Base-by-base conservation (phyloP, 2,329 filamentous ascomycete genomes). In the Epichloe gansuensis region DNA sequence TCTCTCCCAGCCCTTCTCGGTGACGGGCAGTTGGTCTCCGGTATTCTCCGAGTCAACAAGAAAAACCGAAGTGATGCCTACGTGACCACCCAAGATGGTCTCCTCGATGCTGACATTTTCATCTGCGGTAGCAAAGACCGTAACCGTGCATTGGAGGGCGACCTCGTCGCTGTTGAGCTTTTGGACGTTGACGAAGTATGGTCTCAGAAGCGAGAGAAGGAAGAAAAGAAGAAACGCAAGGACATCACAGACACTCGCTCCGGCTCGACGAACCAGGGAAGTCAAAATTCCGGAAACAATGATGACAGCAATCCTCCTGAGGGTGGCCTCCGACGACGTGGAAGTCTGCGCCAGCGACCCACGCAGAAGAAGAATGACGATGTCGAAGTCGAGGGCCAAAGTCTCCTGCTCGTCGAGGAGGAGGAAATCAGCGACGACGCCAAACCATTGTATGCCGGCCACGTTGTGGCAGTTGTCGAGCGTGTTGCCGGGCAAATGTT, bases 321-420 rank as follows among this genome's bases (percentile, higher is more conserved):
- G 62, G 90, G 91, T 63, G 88, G 91, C 55, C 83, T 98, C 58
- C 88, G 91, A 61, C 83, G 93, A 60, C 88, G 93, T 64, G 93
- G 93, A 60, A 97, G 91, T 78, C 80, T 98, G 60, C 86, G 93
- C 64, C 93, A 97, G 74, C 86, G 93, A 51, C 93, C 93, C 8
- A 97, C 91, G 0, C 93, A 98, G 72, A 98, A 98, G 83, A 98
- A 98, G 81, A 98, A 98, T 58, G 93, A 98, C 60, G 93, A 98
- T 67, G 93, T 98, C 28, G 93, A 98, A 70, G 93, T 98, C 31
- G 93, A 98, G 68, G 93, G 93, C 28, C 93, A 98, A 70, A 97
- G 91, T 67, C 78, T 98, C 54, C 83, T 98, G 23, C 81, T 98
- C 17, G 93, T 97, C 58, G 93, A 98, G 65, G 93, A 98, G 67